Percentiles rank a stretch among this genome's conserved stretches.
phyloP scores from a whole-genome alignment of 331 rosid genomes.

The Dryas integrifolia region DNA sequence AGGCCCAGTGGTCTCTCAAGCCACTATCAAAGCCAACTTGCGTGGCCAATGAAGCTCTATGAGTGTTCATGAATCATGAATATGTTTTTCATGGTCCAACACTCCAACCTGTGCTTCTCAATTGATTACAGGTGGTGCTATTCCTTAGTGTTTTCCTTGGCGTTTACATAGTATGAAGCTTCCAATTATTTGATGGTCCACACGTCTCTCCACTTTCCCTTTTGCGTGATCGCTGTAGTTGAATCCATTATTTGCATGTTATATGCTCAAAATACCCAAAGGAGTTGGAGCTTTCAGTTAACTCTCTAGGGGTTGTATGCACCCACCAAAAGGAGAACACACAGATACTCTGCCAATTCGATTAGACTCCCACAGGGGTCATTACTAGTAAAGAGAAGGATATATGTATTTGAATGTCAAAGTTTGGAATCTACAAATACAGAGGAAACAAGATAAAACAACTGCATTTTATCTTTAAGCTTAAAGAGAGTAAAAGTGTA shows the following conservation, averaged over 20 bases:
- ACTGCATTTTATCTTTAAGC: not conserved
- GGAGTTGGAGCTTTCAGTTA: too few species aligned
- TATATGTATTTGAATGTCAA: not conserved
- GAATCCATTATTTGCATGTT: not conserved
- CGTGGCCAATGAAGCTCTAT: constrained; percentile 14
- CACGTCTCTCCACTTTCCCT: not conserved
- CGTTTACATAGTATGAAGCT: constrained; percentile 5
- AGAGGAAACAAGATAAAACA: not conserved
- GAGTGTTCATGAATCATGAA: constrained; percentile 9
- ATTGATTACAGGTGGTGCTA: not conserved
- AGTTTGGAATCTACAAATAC: not conserved
- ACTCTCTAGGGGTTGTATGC: too few species aligned
- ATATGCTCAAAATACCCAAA: not conserved
- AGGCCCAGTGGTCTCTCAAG: constrained; percentile 4
- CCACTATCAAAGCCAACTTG: constrained; percentile 32
- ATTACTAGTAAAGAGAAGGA: not conserved
- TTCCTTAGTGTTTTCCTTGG: constrained; percentile 11
- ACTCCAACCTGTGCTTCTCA: constrained; percentile 20
- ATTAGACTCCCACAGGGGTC: too few species aligned
- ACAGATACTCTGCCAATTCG: too few species aligned
- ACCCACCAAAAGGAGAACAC: too few species aligned
- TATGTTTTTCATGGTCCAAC: not conserved
- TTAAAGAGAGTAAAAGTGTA: constrained; percentile 1
- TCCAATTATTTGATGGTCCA: constrained; percentile 21
- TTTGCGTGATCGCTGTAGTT: not conserved